Evolutionary conservation across 1,284 basidiomycete species (phyloP).

Genomic region (Sphagnurus paluster): DNA sequence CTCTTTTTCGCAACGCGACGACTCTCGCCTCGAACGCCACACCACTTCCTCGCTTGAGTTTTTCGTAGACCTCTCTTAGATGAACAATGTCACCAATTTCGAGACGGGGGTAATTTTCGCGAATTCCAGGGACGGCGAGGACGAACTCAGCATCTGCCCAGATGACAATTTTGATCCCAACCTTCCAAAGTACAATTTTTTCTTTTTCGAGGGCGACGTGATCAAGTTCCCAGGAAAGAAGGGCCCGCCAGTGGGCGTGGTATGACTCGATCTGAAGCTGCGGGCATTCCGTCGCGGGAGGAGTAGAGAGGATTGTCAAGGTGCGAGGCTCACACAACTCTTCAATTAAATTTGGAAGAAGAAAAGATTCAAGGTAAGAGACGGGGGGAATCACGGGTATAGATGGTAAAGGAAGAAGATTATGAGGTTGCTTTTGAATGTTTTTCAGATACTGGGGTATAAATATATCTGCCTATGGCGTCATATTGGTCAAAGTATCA

Average conservation of each 20-base stretch:
- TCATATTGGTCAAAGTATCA: neutral
- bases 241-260: constrained; percentile 37
- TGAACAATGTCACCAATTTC: constrained; percentile 45
- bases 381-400: constrained; percentile 39
- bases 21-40: constrained; percentile 40
- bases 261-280: constrained; percentile 33
- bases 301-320: constrained; percentile 30
- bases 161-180: constrained; percentile 29
- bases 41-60: constrained; percentile 31
- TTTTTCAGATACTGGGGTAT: constrained; percentile 46
- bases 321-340: constrained; percentile 22
- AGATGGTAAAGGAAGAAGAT: constrained; percentile 38
- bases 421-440: constrained; percentile 43
- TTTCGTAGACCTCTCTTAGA: constrained; percentile 39
- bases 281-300: constrained; percentile 27
- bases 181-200: constrained; percentile 40
- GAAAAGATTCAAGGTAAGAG: constrained; percentile 35
- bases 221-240: constrained; percentile 45
- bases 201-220: constrained; percentile 37
- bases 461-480: constrained; percentile 40
- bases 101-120: constrained; percentile 42
- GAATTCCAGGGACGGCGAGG: constrained; percentile 39
- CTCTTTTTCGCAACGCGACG: constrained; percentile 37
- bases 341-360: constrained; percentile 30
- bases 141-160: constrained; percentile 39